Conservation (phyloP, 2,329 filamentous ascomycete genomes). For the Aspergillus fumigatiaffinis region DNA sequence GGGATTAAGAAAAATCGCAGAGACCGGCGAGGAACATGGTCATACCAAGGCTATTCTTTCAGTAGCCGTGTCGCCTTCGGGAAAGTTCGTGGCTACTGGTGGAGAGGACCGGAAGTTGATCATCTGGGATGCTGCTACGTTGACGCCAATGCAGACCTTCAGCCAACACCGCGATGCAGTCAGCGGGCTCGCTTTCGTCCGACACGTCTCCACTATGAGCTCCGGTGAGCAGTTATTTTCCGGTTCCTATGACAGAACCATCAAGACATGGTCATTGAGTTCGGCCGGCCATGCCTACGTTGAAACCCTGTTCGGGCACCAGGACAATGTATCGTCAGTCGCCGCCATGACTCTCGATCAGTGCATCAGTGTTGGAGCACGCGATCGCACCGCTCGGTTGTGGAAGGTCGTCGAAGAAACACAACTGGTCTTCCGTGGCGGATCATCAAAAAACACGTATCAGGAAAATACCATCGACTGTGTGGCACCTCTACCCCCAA, state of each 20-base stretch:
- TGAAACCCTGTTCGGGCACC: conserved; percentile 93
- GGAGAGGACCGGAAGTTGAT: conserved; percentile 80
- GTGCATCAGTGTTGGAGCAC: conserved; percentile 83
- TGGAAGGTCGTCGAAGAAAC: conserved; percentile 98
- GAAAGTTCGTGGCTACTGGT: conserved; percentile 86
- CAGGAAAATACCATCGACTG: conserved; percentile 85
- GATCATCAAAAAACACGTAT: conserved; percentile 50
- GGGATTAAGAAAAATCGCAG: conserved; percentile 39
- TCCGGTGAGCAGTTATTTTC: conserved; percentile 83
- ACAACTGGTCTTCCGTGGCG: conserved; percentile 90
- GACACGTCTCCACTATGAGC: conserved; percentile 58
- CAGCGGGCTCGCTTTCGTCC: conserved; percentile 77
- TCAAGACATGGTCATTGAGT: conserved; percentile 86
- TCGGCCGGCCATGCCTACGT: conserved; percentile 83
- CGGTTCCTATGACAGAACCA: conserved; percentile 81
- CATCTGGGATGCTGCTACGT: conserved; percentile 76
- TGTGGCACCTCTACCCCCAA: conserved; percentile 82
- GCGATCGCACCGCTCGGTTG: conserved; percentile 84
- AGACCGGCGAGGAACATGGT: conserved; percentile 54
- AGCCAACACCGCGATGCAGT: conserved; percentile 88
- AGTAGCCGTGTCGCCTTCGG: conserved; percentile 82
- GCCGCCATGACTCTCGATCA: conserved; percentile 80
- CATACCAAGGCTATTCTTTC: conserved; percentile 77
- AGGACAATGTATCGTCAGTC: conserved; percentile 82
- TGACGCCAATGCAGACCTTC: conserved; percentile 78